Base-by-base conservation (phyloP, 169 alveolate species). In the Toxoplasma gondii region DNA sequence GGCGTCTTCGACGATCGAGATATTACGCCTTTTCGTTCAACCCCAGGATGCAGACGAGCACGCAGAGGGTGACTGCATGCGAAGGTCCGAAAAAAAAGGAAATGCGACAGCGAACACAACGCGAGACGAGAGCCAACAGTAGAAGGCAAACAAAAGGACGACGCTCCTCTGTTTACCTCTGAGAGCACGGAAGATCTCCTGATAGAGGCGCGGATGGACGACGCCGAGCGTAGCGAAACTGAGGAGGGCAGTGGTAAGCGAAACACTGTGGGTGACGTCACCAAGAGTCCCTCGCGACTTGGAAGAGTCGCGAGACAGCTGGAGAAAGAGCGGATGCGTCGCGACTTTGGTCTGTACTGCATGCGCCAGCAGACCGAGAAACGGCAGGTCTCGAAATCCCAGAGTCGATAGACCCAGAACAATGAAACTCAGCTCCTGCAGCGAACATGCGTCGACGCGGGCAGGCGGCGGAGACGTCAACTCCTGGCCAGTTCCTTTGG, bases 141-240 rank as follows among this genome's bases (percentile, higher is more conserved):
- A 49, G 12, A 49, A 12, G 12, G 22, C 22, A 4, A 12, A 4
- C 22, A 49, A 49, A 12, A 49, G 4, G 58, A 49, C n/a, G n/a
- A n/a, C n/a, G n/a, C n/a, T n/a, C n/a, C 24, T 78, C 39, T 19
- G 44, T 45, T 78, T n/a, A 78, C 86, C 49, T 38, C 86, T 1
- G 45, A 78, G 86, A 27, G 86, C 39, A 27, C n/a, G 1, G 45
- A 78, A n/a, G 44, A 78, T 17, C 39, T 38, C 39, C 39, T 78
- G 86, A 31, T 78, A 78, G 44, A 78, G 44, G 22, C 86, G 86
- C 86, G 86, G 86, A 17, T n/a, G 2, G 45, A 29, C 29, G 45
- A 78, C 45, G 22, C 86, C 86, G 39, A 78, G 86, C 4, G 86
- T 78, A 2, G 86, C 86, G n/a, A 78, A 78, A n/a, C 86, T 78